A percentile compares a stretch with the other conserved stretches of the same genome.
Conservation (phyloP, 2,329 filamentous ascomycete genomes). For the Herpotrichia juniperi region DNA sequence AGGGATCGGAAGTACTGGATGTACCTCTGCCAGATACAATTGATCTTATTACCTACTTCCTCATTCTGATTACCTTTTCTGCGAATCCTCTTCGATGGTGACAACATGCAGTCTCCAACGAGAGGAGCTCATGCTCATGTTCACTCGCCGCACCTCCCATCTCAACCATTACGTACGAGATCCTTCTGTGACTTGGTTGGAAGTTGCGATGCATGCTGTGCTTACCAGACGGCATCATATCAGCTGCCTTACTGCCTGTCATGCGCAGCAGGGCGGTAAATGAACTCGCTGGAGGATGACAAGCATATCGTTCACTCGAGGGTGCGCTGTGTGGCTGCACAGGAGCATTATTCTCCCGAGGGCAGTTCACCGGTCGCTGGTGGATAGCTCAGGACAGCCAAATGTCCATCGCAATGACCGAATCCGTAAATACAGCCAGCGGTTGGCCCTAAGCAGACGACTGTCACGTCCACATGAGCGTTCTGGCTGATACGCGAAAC, state of each 20-base stretch:
- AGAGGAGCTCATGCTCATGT: neutral
- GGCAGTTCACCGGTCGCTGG: constrained; percentile 4
- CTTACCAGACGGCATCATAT: neutral
- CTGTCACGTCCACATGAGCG: constrained; percentile 17
- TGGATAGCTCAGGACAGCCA: neutral
- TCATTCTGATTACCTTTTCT: too few relatives aligned
- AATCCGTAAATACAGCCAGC: constrained; percentile 6
- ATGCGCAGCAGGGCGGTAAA: constrained; percentile 14
- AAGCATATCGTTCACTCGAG: constrained; percentile 8
- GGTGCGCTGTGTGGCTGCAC: constrained; percentile 12
- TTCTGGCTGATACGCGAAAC: too few relatives aligned
- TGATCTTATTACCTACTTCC: too few relatives aligned
- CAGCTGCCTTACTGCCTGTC: constrained; percentile 11
- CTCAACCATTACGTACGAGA: neutral
- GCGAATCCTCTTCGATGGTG: neutral
- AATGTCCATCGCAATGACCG: constrained; percentile 11
- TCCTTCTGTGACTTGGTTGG: neutral
- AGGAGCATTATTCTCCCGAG: constrained; percentile 7
- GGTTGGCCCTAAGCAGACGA: constrained; percentile 15
- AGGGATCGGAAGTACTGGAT: too few relatives aligned
- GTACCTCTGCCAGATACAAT: too few relatives aligned
- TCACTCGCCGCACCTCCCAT: neutral
- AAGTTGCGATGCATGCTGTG: neutral
- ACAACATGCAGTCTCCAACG: neutral
- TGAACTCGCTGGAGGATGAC: constrained; percentile 5